Conservation (phyloP, 2,329 filamentous ascomycete species). For the Trichophyton simii region DNA sequence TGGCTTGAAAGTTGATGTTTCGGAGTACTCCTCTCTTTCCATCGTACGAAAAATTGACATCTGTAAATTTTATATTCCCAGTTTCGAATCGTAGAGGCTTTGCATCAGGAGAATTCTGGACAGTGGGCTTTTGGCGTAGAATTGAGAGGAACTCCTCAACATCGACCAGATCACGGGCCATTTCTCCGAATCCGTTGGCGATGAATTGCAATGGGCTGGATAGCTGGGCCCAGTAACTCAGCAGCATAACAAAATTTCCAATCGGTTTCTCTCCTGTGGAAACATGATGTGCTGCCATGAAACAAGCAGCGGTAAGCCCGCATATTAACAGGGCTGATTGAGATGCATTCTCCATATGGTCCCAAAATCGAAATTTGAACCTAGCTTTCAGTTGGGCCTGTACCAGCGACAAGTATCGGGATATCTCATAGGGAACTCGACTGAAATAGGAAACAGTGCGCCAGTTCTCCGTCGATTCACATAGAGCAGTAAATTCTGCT, state of each 20-base stretch:
- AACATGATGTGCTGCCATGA: conserved; percentile 45
- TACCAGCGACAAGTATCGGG: conserved; percentile 35
- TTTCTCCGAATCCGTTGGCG: conserved; percentile 36
- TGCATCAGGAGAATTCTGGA: conserved; percentile 29
- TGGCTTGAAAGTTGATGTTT: conserved; percentile 36
- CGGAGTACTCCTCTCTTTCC: conserved; percentile 36
- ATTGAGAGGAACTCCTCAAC: conserved; percentile 44
- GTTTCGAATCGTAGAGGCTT: conserved; percentile 28
- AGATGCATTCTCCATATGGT: conserved; percentile 26
- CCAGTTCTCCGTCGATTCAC: conserved; percentile 50
- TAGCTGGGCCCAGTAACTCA: conserved; percentile 51
- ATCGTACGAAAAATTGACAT: conserved; percentile 44
- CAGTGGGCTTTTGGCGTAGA: conserved; percentile 36
- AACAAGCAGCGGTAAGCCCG: conserved; percentile 37
- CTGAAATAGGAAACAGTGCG: conserved; percentile 49
- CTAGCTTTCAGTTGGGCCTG: conserved; percentile 26
- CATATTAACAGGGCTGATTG: conserved; percentile 38
- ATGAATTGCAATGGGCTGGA: conserved; percentile 39
- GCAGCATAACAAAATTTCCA: conserved; percentile 52
- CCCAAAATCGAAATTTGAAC: conserved; percentile 25
- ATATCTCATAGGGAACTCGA: conserved; percentile 41
- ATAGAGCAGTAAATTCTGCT: conserved; percentile 42
- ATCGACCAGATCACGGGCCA: conserved; percentile 47
- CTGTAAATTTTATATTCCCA: conserved; percentile 38
- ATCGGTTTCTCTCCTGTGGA: conserved; percentile 38